Evolutionary conservation across 1,139 yeast genomes (phyloP).

Genomic region (Pichia sp.): DNA sequence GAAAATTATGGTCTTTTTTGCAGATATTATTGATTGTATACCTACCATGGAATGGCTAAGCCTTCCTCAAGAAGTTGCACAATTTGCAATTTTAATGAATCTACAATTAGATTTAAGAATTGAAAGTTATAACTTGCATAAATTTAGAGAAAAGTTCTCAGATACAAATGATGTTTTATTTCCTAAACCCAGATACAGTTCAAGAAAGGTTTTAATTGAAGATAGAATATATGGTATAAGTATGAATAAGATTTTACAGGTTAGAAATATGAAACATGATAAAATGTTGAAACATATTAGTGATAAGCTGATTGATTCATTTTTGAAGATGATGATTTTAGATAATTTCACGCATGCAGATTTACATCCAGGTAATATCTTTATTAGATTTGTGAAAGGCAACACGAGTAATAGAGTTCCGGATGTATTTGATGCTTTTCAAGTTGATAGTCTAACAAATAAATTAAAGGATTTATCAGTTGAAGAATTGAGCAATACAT

Average conservation of each 20-base stretch:
- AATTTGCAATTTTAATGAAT: slow-evolving; percentile 79
- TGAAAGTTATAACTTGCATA: slow-evolving; percentile 73
- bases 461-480: slow-evolving; percentile 38
- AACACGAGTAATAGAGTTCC: slow-evolving; percentile 5
- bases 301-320: slow-evolving; percentile 84
- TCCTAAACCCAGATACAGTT: slow-evolving; percentile 72
- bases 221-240: slow-evolving; percentile 81
- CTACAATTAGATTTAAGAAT: slow-evolving; percentile 84
- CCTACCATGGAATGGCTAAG: slow-evolving; percentile 99
- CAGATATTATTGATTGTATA: slow-evolving; percentile 54
- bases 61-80: slow-evolving; percentile 88
- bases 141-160: slow-evolving; percentile 58
- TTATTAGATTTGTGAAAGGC: slow-evolving; percentile 50
- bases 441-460: slow-evolving; percentile 41
- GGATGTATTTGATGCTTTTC: slow-evolving; percentile 15
- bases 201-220: slow-evolving; percentile 74
- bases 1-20: slow-evolving; percentile 76
- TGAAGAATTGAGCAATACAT: slow-evolving; percentile 42
- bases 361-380: slow-evolving; percentile 92
- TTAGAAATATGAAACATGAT: slow-evolving; percentile 39
- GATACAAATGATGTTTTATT: slow-evolving; percentile 62
- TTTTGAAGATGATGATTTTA: slow-evolving; percentile 81
- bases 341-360: slow-evolving; percentile 96
- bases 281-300: slow-evolving; percentile 69
- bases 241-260: slow-evolving; percentile 54